These are phyloP conservation scores for Neoarthrinium moseri DNA, from an alignment of 2,329 filamentous ascomycete species.

Conservation along the genomic window DNA sequence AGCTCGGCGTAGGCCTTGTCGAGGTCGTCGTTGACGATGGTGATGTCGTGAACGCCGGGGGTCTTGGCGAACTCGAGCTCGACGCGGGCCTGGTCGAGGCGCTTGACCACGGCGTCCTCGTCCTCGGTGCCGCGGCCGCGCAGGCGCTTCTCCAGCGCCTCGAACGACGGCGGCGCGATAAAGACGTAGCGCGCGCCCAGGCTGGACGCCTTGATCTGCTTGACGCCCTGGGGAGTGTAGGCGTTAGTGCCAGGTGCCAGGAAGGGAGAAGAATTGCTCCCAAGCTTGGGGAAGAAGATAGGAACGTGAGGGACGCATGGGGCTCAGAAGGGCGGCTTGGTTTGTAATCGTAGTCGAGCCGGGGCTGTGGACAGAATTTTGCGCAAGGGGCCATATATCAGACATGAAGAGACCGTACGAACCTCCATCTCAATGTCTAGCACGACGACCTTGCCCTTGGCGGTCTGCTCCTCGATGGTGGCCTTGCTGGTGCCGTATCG, in stretches of 20 bases:
- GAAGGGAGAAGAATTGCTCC: background rate
- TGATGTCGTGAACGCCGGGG: conserved; percentile 63
- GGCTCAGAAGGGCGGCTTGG: too few relatives aligned
- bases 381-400: background rate
- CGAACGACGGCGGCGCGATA: conserved; percentile 74
- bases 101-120: conserved; percentile 68
- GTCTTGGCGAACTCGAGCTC: conserved; percentile 73
- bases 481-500: conserved; percentile 81
- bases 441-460: conserved; percentile 72
- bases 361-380: too few relatives aligned
- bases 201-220: conserved; percentile 79
- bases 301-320: background rate
- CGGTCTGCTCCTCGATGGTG: conserved; percentile 73
- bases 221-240: conserved; percentile 75
- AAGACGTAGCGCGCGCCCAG: conserved; percentile 81
- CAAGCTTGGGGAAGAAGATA: background rate
- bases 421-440: conserved; percentile 98
- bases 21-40: conserved; percentile 63
- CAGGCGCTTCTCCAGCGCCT: conserved; percentile 71
- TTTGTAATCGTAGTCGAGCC: too few relatives aligned
- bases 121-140: conserved; percentile 76
- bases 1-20: conserved; percentile 52
- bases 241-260: too few relatives aligned
- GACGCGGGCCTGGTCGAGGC: conserved; percentile 68
- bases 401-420: conserved; percentile 16